Evolutionary conservation across 2,329 filamentous ascomycete species (phyloP), one percentile per base, ranked within the genome.

Genomic region (Cladophialophora immunda): DNA sequence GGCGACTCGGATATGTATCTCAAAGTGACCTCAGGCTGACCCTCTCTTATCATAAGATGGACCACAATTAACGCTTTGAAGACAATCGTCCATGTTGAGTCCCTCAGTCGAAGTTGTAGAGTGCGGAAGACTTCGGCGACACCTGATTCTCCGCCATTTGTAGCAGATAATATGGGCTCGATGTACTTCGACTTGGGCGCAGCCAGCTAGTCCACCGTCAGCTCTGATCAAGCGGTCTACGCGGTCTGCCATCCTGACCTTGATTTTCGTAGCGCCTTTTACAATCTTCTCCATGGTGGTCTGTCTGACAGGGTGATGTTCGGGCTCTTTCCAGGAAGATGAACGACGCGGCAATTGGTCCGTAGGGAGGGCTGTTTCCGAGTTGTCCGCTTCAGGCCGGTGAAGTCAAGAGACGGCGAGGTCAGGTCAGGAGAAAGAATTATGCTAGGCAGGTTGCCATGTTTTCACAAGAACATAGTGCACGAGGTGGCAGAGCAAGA

Each of bases 111-210:
- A 78, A 93, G 89, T 77, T 96, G 93, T 62, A 99, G 84, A 50
- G 93, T 92, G 68, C 95, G 90, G 79, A 99, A 98, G 76, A 99
- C 92, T 82, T 99, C 95, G 67, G 90, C 94, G 67, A 99, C 93
- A 72, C 94, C 95, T 62, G 92, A 92, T 81, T 99, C 95, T 73
- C 94, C 95, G 25, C 93, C 91, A 81, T 97, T 93, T 41, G 95
- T 99, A 70, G 95, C 94, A 72, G 97, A 87, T 65, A 99, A 87
- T 77, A 99, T 97, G 78, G 97, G 93, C 80, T 99, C 95, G 83
- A 99, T 96, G 83, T 98, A 99, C 82, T 99, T 99, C 64, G 94
- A 95, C 83, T 99, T 99, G 59, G 95, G 95, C 69, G 95, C 92
- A 73, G 95, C 95, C 81, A 94, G 91, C 92, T 96, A 76, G 70